Conservation (phyloP, 78 protist genomes). For the Speleostelium caveatum region DNA sequence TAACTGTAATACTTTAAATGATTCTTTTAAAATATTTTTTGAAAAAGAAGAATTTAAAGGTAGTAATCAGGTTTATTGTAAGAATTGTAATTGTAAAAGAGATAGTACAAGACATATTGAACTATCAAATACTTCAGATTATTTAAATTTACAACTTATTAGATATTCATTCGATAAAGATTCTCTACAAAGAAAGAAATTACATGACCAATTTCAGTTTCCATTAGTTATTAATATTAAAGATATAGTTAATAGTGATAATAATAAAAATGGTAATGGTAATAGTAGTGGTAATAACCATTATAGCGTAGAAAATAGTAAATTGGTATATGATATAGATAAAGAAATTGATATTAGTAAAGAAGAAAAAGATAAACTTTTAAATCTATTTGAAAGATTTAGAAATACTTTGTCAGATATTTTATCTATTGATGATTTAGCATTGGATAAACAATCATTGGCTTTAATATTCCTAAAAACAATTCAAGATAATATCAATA, state of each 20-base stretch:
- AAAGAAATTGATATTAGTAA: too few relatives aligned
- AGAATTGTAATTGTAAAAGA: slow-evolving; percentile 22
- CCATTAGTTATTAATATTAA: slow-evolving; percentile 53
- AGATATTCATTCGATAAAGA: slow-evolving; percentile 84
- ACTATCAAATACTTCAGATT: slow-evolving; percentile 42
- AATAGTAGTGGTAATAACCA: not conserved
- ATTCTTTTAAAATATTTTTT: slow-evolving; percentile 55
- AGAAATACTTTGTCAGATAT: not conserved
- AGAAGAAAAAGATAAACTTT: too few relatives aligned
- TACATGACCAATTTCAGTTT: slow-evolving; percentile 50
- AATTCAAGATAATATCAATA: too few relatives aligned
- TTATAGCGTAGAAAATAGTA: too few relatives aligned
- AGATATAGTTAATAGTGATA: not conserved
- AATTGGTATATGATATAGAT: too few relatives aligned
- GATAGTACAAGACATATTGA: slow-evolving; percentile 25
- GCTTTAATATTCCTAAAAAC: too few relatives aligned
- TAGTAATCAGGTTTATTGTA: slow-evolving; percentile 87
- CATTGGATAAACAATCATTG: too few relatives aligned
- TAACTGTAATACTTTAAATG: not conserved
- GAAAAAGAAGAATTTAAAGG: slow-evolving; percentile 87
- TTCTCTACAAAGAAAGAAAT: slow-evolving; percentile 38
- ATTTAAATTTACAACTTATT: slow-evolving; percentile 82
- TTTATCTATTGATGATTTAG: not conserved
- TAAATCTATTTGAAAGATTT: too few relatives aligned
- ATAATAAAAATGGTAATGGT: not conserved